Percentiles rank a stretch among this genome's conserved stretches.
phyloP scores from a whole-genome alignment of 495 filamentous ascomycete genomes.

The Penicillium ochrochloron region DNA sequence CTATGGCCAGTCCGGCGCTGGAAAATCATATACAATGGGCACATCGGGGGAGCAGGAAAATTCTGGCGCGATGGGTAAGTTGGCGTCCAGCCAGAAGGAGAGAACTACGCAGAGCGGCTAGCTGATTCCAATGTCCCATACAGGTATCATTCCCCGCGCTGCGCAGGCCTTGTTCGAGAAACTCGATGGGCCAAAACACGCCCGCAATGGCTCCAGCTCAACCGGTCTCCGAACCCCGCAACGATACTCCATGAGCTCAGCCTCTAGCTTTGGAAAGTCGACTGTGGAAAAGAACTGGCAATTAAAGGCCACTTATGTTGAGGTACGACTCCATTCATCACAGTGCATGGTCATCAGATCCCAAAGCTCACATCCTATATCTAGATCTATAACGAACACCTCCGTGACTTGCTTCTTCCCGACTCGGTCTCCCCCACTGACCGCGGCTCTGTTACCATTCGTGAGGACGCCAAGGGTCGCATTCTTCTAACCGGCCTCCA shows the following conservation, averaged over 20 bases:
- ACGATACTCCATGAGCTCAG: constrained; percentile 72
- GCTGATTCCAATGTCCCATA: constrained; percentile 6
- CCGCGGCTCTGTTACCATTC: constrained; percentile 77
- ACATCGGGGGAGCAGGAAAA: constrained; percentile 90
- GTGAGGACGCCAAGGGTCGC: constrained; percentile 93
- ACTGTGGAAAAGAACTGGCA: constrained; percentile 82
- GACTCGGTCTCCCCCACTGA: constrained; percentile 72
- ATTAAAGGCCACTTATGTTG: constrained; percentile 94
- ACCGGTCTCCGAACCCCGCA: constrained; percentile 81
- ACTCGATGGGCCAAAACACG: constrained; percentile 63
- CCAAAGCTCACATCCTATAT: constrained; percentile 18
- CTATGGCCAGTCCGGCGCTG: constrained; percentile 99
- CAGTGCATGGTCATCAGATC: not conserved
- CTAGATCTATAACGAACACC: constrained; percentile 94
- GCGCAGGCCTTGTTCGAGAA: constrained; percentile 87
- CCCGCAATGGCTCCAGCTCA: constrained; percentile 59
- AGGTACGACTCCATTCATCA: constrained; percentile 52
- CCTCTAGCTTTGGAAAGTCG: constrained; percentile 55
- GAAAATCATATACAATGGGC: constrained; percentile 99
- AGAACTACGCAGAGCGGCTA: constrained; percentile 6
- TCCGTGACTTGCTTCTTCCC: constrained; percentile 86
- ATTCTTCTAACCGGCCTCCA: constrained; percentile 90
- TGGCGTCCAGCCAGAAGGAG: not conserved
- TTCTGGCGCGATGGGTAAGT: constrained; percentile 74
- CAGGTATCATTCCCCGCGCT: constrained; percentile 93